These are phyloP conservation scores for Claviceps humidiphila DNA, from an alignment of 2,329 filamentous ascomycete genomes.

Conservation along the genomic window DNA sequence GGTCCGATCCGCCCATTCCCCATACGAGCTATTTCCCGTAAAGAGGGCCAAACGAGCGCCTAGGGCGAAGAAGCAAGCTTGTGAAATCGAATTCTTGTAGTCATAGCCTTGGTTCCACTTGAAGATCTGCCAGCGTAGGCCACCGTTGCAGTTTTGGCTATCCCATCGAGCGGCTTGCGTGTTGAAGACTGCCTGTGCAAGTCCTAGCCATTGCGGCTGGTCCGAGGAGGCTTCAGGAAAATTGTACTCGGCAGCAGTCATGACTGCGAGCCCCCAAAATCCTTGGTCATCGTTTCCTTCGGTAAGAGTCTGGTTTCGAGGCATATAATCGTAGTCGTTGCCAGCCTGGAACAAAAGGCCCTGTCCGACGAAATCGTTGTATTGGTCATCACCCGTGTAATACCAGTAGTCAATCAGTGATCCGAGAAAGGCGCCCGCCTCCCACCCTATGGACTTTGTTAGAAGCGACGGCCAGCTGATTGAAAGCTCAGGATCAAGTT, in stretches of 20 bases:
- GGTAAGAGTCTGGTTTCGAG: slow-evolving; percentile 53
- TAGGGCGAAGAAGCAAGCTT: slow-evolving; percentile 49
- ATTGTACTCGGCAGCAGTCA: slow-evolving; percentile 57
- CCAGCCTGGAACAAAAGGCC: slow-evolving; percentile 66
- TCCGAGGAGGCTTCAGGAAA: slow-evolving; percentile 45
- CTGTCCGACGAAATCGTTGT: slow-evolving; percentile 53
- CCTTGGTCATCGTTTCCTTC: slow-evolving; percentile 66
- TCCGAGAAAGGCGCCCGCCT: slow-evolving; percentile 58
- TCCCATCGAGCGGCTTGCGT: slow-evolving; percentile 67
- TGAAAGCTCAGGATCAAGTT: background rate
- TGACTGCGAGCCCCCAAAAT: slow-evolving; percentile 59
- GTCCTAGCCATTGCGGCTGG: slow-evolving; percentile 53
- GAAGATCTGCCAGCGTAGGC: slow-evolving; percentile 76
- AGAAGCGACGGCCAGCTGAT: background rate
- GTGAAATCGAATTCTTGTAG: slow-evolving; percentile 58
- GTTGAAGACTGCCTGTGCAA: slow-evolving; percentile 73
- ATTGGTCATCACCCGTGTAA: slow-evolving; percentile 60
- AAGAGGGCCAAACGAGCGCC: slow-evolving; percentile 60
- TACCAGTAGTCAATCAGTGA: slow-evolving; percentile 75
- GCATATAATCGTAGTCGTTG: slow-evolving; percentile 63
- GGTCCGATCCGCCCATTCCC: slow-evolving; percentile 59
- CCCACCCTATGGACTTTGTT: slow-evolving; percentile 42
- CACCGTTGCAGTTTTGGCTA: slow-evolving; percentile 52
- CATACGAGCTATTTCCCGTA: slow-evolving; percentile 65
- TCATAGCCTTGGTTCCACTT: slow-evolving; percentile 69